Evolutionary conservation across 305 asterid genomes (phyloP).

Genomic region (Galium porrigens): DNA sequence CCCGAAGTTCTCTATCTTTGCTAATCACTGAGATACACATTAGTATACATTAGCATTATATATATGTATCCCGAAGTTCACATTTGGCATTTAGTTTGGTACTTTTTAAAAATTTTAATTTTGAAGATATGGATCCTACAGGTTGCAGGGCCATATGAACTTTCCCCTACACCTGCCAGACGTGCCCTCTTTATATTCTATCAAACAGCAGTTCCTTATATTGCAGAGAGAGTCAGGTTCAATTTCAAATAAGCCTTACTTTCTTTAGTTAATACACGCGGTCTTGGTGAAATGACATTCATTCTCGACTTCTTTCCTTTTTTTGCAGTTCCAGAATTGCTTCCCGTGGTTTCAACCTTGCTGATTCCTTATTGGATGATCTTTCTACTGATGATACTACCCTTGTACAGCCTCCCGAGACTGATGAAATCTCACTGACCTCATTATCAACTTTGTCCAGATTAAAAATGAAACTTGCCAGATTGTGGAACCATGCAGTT

Average conservation of each 20-base stretch:
- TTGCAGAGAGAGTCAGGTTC: constrained; percentile 90
- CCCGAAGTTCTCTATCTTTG: neutral
- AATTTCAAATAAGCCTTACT: constrained; percentile 2
- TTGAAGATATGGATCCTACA: constrained; percentile 18
- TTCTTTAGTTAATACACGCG: constrained; percentile 5
- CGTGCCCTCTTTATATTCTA: constrained; percentile 80
- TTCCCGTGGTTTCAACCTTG: constrained; percentile 59
- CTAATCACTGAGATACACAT: too few relatives aligned
- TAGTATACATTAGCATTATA: neutral
- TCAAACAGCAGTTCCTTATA: constrained; percentile 83
- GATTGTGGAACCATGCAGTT: constrained; percentile 47
- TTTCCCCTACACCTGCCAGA: constrained; percentile 91
- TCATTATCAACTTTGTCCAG: constrained; percentile 46
- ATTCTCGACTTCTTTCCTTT: constrained; percentile 17
- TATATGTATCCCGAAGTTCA: neutral
- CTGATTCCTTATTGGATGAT: constrained; percentile 46
- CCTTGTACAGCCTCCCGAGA: constrained; percentile 29
- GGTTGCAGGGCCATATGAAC: constrained; percentile 81
- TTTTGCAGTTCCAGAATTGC: constrained; percentile 72
- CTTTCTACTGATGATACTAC: constrained; percentile 21
- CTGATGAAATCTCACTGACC: constrained; percentile 30
- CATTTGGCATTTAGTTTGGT: neutral
- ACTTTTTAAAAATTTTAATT: neutral
- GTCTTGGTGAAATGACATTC: constrained; percentile 10
- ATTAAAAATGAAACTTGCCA: constrained; percentile 43